phyloP scores from a whole-genome alignment of 2,329 filamentous ascomycete genomes.

The Periglandula ipomoeae region DNA sequence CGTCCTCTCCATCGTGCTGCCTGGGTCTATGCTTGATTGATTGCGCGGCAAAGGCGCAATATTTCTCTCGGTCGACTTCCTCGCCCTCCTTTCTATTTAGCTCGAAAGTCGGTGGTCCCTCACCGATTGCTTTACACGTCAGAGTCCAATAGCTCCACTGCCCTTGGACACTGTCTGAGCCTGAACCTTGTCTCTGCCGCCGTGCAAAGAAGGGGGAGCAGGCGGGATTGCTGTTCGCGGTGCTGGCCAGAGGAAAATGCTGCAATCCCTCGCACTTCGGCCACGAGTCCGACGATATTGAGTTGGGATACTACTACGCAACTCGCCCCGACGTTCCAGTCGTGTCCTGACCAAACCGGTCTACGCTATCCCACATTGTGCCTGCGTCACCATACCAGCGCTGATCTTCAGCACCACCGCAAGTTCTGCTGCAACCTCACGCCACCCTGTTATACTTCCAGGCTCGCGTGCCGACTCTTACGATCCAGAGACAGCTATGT shows the following conservation, averaged over 20 bases:
- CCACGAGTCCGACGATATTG: slow-evolving; percentile 5
- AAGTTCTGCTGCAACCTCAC: not conserved
- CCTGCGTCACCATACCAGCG: not conserved
- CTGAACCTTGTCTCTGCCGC: no score
- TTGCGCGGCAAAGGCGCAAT: no score
- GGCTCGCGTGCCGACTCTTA: not conserved
- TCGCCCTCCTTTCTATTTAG: no score
- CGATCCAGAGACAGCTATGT: slow-evolving; percentile 7
- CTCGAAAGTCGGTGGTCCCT: no score
- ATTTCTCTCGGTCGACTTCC: no score
- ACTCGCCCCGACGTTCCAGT: not conserved
- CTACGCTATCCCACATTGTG: not conserved
- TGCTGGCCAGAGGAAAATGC: slow-evolving; percentile 1
- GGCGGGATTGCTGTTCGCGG: not conserved
- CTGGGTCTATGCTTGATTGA: no score
- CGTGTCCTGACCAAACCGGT: not conserved
- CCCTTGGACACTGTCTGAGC: no score
- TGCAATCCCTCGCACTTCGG: slow-evolving; percentile 1
- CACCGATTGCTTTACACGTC: no score
- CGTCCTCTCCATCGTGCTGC: no score
- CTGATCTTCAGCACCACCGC: not conserved
- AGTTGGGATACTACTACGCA: not conserved
- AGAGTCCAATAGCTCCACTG: no score
- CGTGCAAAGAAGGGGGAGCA: no score
- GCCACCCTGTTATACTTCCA: not conserved